These are phyloP conservation scores for Tribonema minus DNA, from an alignment of 108 stramenopile genomes.

Conservation along the genomic window DNA sequence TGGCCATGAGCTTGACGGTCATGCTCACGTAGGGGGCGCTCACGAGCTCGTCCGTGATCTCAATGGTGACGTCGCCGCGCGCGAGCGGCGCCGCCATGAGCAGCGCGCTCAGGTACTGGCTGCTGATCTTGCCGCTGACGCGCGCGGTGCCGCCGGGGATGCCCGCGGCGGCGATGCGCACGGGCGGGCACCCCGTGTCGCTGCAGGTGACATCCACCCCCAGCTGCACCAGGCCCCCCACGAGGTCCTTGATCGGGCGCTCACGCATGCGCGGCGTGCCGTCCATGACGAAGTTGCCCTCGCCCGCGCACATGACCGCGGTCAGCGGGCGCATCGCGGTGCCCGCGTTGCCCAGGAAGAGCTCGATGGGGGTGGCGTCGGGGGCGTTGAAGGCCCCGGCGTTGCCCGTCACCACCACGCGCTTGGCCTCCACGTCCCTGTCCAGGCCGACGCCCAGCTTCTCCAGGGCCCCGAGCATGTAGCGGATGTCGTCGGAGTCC, in stretches of 20 bases:
- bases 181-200: constrained; percentile 82
- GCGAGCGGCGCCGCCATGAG: constrained; percentile 86
- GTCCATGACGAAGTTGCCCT: constrained; percentile 84
- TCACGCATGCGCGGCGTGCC: constrained; percentile 93
- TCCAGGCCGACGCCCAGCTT: constrained; percentile 59
- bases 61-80: constrained; percentile 57
- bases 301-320: constrained; percentile 72
- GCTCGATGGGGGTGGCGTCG: constrained; percentile 48
- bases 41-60: constrained; percentile 88
- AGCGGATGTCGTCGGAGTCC: constrained; percentile 89
- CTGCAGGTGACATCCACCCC: constrained; percentile 86
- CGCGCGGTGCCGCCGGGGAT: constrained; percentile 55
- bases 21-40: constrained; percentile 90
- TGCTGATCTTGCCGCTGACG: constrained; percentile 94
- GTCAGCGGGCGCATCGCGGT: constrained; percentile 93
- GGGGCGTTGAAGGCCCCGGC: constrained; percentile 70
- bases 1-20: constrained; percentile 92
- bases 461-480: constrained; percentile 88
- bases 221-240: constrained; percentile 79
- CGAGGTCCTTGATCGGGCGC: constrained; percentile 85
- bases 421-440: constrained; percentile 40
- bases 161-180: constrained; percentile 65
- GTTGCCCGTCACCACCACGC: constrained; percentile 69
- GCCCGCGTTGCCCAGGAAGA: constrained; percentile 89
- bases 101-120: constrained; percentile 85